Evolutionary conservation across 2,329 filamentous ascomycete genomes (phyloP).

Genomic region (Botrytis fabae): DNA sequence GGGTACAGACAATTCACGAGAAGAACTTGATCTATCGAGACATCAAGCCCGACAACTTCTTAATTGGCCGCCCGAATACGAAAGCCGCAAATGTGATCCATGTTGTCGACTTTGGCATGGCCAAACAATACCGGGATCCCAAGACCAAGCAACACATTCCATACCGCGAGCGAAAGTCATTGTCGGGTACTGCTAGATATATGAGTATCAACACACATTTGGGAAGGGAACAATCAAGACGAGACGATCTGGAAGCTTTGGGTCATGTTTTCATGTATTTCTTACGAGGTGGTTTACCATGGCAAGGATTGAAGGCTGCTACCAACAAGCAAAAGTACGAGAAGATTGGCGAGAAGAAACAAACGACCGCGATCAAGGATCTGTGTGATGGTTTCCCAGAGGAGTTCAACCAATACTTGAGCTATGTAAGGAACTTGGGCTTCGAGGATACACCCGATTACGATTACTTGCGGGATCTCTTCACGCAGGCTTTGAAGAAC

Average conservation of each 20-base stretch:
- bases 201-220: slow-evolving; percentile 99
- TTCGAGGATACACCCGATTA: slow-evolving; percentile 99
- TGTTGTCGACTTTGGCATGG: slow-evolving; percentile 99
- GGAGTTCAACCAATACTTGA: slow-evolving; percentile 97
- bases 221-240: slow-evolving; percentile 90
- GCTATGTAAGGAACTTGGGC: slow-evolving; percentile 93
- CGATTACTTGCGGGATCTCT: slow-evolving; percentile 93
- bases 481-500: slow-evolving; percentile 94
- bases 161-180: slow-evolving; percentile 92
- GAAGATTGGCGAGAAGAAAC: slow-evolving; percentile 99
- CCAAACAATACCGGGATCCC: slow-evolving; percentile 97
- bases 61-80: slow-evolving; percentile 87
- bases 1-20: slow-evolving; percentile 92
- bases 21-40: slow-evolving; percentile 99
- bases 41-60: slow-evolving; percentile 99
- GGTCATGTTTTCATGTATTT: slow-evolving; percentile 77
- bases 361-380: slow-evolving; percentile 95
- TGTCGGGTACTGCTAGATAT: slow-evolving; percentile 95
- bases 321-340: slow-evolving; percentile 97
- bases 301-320: slow-evolving; percentile 72
- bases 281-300: slow-evolving; percentile 67
- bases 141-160: slow-evolving; percentile 99
- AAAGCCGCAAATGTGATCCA: slow-evolving; percentile 98
- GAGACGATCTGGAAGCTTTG: slow-evolving; percentile 91
- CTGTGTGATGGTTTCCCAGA: slow-evolving; percentile 95